Evolutionary conservation across 371 early-diverging fungal genomes (phyloP).

Genomic region (Saksenaea vasiformis): DNA sequence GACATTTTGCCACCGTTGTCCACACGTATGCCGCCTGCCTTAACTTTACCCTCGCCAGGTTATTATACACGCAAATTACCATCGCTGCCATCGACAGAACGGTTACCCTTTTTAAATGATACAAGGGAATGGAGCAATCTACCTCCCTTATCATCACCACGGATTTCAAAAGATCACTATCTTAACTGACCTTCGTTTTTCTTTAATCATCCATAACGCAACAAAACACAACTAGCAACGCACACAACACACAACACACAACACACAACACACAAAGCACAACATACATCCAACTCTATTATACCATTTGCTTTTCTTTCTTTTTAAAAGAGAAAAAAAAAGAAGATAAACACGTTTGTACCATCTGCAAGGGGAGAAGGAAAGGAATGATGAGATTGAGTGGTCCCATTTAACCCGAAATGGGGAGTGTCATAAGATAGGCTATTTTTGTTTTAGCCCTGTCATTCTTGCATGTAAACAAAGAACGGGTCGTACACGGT

Average conservation of each 20-base stretch:
- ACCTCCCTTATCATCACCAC: background rate
- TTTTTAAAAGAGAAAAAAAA: background rate
- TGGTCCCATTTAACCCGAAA: too few species aligned
- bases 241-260: background rate
- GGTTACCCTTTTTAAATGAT: background rate
- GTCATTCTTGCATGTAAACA: too few species aligned
- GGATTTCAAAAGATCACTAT: background rate
- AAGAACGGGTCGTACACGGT: too few species aligned
- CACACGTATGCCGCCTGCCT: background rate
- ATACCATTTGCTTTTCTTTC: slow-evolving; percentile 9
- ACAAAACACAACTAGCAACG: background rate
- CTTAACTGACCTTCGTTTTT: background rate
- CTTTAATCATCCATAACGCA: background rate
- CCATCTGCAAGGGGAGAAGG: too few species aligned
- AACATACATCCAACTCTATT: background rate
- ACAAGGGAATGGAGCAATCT: background rate
- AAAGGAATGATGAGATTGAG: too few species aligned
- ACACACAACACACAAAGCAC: background rate
- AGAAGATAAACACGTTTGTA: too few species aligned
- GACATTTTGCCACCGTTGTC: background rate
- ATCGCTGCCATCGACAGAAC: background rate
- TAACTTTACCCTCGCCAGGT: background rate
- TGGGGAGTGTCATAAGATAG: too few species aligned
- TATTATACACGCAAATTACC: background rate
- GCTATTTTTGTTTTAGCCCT: too few species aligned